Evolutionary conservation across 306 rosid genomes (phyloP).

Genomic region (Glycyrrhiza uralensis): DNA sequence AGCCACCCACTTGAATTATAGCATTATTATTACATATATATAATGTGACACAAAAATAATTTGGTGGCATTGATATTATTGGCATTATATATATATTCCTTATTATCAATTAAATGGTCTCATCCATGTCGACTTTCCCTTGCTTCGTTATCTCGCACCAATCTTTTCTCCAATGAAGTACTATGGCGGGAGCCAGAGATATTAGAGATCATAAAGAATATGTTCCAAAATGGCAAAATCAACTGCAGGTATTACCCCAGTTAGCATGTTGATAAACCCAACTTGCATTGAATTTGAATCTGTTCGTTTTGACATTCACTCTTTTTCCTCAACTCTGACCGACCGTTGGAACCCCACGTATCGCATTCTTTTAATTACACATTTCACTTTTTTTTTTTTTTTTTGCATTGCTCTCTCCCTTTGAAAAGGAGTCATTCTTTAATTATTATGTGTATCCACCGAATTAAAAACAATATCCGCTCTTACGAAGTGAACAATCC

Average conservation of each 20-base stretch:
- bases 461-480: no score
- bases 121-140: no score
- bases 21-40: no score
- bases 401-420: no score
- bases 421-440: no score
- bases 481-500: no score
- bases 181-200: background rate
- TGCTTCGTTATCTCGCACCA: no score
- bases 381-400: no score
- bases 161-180: background rate
- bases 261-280: constrained; percentile 27
- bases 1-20: no score
- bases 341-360: background rate
- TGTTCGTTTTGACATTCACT: constrained; percentile 36
- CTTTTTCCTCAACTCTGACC: background rate
- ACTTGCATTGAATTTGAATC: constrained; percentile 28
- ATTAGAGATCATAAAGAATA: constrained; percentile 24
- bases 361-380: no score
- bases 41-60: background rate
- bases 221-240: constrained; percentile 32
- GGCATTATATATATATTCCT: background rate
- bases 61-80: no score
- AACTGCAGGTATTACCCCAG: constrained; percentile 10
- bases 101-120: background rate
- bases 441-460: no score